phyloP scores from a whole-genome alignment of 139 green algal species.

The Chlamydomonas schloesseri region DNA sequence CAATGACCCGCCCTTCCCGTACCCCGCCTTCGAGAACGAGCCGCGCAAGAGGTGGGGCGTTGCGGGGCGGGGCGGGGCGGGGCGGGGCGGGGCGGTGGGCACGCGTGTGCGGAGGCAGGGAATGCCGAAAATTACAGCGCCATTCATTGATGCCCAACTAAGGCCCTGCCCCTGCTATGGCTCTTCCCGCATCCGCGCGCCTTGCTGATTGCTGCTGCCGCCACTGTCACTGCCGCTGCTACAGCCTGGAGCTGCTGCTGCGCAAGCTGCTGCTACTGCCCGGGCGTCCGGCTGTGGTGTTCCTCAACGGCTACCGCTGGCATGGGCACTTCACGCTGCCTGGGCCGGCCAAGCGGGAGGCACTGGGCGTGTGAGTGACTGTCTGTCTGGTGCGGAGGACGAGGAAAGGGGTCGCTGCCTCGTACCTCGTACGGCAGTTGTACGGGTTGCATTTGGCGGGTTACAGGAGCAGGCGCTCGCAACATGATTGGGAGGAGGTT shows the following conservation, averaged over 20 bases:
- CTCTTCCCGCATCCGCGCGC: no score
- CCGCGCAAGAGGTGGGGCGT: background rate
- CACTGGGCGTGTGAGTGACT: background rate
- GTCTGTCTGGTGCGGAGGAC: background rate
- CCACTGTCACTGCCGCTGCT: no score
- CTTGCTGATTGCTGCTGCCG: no score
- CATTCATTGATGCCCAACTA: no score
- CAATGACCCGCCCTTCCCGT: slow-evolving; percentile 6
- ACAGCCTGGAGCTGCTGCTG: slow-evolving; percentile 24
- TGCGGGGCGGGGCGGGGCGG: background rate
- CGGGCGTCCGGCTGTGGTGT: slow-evolving; percentile 12
- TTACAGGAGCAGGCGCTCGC: no score
- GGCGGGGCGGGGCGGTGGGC: background rate
- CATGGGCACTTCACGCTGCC: background rate
- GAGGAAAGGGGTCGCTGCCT: background rate
- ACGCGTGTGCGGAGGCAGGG: no score
- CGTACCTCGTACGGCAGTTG: no score
- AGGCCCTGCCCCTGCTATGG: no score
- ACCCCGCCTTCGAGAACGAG: background rate
- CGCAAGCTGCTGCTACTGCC: slow-evolving; percentile 44
- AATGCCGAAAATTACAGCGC: no score
- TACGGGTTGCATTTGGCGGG: no score
- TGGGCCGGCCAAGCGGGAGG: background rate
- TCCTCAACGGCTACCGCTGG: slow-evolving; percentile 39
- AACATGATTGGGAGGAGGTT: no score